Evolutionary conservation across 176 grass and related monocot genomes (phyloP).

Genomic region (Juncus inflexus): DNA sequence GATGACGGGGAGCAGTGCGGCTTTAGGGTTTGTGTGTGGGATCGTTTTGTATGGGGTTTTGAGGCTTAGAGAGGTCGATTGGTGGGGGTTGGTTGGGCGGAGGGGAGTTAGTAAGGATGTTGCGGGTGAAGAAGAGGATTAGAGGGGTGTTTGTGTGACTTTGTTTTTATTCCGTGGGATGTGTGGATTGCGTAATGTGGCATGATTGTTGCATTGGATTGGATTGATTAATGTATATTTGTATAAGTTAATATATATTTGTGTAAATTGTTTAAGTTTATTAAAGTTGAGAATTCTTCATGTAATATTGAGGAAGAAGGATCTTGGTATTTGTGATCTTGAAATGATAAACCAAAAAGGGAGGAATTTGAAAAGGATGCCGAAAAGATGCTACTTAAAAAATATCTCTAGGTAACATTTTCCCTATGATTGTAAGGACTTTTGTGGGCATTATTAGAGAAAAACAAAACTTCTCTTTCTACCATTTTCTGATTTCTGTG

Average conservation of each 20-base stretch:
- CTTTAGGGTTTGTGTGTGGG: slow-evolving; percentile 64
- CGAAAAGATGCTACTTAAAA: not conserved
- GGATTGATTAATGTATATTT: no score
- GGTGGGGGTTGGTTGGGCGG: slow-evolving; percentile 15
- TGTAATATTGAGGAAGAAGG: no score
- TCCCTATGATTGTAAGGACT: not conserved
- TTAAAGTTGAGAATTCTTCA: no score
- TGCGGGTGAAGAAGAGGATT: slow-evolving; percentile 1
- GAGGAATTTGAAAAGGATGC: no score
- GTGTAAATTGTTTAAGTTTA: no score
- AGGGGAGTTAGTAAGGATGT: slow-evolving; percentile 21
- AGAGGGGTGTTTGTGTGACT: not conserved
- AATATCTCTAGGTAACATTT: not conserved
- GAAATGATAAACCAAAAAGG: no score
- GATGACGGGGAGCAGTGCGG: slow-evolving; percentile 65
- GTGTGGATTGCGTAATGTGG: no score
- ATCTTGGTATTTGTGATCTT: no score
- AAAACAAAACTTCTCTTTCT: slow-evolving; percentile 14
- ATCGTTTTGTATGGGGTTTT: slow-evolving; percentile 52
- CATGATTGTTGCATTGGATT: no score
- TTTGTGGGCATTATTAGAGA: no score
- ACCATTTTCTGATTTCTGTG: not conserved
- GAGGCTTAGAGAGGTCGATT: slow-evolving; percentile 54
- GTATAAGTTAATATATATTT: no score
- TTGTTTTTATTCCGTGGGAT: no score